phyloP scores from a whole-genome alignment of 2,329 filamentous ascomycete genomes.

The Chlorencoelia australis region DNA sequence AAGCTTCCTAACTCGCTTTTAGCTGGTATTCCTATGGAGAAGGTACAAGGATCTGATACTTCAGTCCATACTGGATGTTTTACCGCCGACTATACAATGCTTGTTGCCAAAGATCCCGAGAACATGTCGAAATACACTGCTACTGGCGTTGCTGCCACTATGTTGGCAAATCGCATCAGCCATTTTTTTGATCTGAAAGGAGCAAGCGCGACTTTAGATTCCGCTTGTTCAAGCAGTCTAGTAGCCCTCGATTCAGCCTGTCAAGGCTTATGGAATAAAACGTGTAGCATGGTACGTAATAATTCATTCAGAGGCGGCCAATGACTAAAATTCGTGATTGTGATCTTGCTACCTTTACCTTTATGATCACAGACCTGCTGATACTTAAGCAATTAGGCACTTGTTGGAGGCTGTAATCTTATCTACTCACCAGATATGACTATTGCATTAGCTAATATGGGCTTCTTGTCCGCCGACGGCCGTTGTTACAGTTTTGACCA shows the following conservation, averaged over 20 bases:
- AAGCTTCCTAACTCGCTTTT: not conserved
- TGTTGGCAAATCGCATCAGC: conserved; percentile 44
- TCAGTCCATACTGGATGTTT: conserved; percentile 42
- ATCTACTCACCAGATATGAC: conserved; percentile 46
- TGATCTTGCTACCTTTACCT: no score
- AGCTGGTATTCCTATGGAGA: conserved; percentile 8
- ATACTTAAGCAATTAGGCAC: no score
- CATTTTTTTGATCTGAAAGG: conserved; percentile 41
- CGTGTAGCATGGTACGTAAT: conserved; percentile 1
- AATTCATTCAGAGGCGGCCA: not conserved
- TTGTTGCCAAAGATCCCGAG: conserved; percentile 3
- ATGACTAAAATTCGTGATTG: no score
- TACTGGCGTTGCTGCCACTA: conserved; percentile 25
- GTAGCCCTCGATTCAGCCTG: conserved; percentile 43
- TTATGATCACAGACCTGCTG: conserved; percentile 16
- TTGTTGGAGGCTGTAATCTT: conserved; percentile 28
- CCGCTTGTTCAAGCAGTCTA: conserved; percentile 46
- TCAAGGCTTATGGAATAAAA: conserved; percentile 31
- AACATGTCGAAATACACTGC: conserved; percentile 1
- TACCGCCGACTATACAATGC: conserved; percentile 4
- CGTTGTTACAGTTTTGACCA: conserved; percentile 43
- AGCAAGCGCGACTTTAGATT: conserved; percentile 46
- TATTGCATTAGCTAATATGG: not conserved
- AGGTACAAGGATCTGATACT: conserved; percentile 17
- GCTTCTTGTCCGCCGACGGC: conserved; percentile 20